A percentile compares a stretch with the other conserved stretches of the same genome.
Conservation (phyloP, 441 rosid species). For the Mallotus repandus region DNA sequence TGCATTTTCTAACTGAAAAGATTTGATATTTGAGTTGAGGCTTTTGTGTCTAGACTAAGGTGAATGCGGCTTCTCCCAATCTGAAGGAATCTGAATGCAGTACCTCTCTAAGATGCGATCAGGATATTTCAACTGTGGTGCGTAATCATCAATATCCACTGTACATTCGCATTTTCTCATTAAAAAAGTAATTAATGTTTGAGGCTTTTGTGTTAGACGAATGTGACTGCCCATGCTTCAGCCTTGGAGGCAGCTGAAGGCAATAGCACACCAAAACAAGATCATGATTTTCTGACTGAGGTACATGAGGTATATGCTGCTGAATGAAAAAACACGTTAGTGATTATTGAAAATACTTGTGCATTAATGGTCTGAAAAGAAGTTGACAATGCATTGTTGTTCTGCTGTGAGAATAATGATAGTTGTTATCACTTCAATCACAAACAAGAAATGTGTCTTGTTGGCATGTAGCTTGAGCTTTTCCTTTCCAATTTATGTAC, state of each 20-base stretch:
- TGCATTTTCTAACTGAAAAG: not conserved
- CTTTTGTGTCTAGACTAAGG: conserved; percentile 26
- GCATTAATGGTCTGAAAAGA: not conserved
- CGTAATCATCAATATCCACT: not conserved
- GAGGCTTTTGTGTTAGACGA: conserved; percentile 24
- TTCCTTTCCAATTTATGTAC: conserved; percentile 1
- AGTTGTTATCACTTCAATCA: not conserved
- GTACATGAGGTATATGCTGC: not conserved
- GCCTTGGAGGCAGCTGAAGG: conserved; percentile 20
- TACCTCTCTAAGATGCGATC: conserved; percentile 11
- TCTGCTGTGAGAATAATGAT: not conserved
- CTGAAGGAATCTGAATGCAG: conserved; percentile 21
- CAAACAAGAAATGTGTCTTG: too few species aligned
- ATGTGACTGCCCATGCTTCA: conserved; percentile 20
- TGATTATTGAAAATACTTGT: not conserved
- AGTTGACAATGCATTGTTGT: not conserved
- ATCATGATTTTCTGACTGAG: conserved; percentile 8
- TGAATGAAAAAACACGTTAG: not conserved
- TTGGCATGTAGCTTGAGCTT: not conserved
- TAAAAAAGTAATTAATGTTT: not conserved
- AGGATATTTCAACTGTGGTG: conserved; percentile 13
- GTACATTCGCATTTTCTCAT: not conserved
- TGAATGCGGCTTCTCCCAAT: conserved; percentile 17
- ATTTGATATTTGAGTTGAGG: not conserved
- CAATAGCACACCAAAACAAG: conserved; percentile 13